Percentiles rank a stretch among this genome's conserved stretches.
These are phyloP conservation scores for Ceriops decandra DNA, from an alignment of 345 rosid species.

Conservation along the genomic window DNA sequence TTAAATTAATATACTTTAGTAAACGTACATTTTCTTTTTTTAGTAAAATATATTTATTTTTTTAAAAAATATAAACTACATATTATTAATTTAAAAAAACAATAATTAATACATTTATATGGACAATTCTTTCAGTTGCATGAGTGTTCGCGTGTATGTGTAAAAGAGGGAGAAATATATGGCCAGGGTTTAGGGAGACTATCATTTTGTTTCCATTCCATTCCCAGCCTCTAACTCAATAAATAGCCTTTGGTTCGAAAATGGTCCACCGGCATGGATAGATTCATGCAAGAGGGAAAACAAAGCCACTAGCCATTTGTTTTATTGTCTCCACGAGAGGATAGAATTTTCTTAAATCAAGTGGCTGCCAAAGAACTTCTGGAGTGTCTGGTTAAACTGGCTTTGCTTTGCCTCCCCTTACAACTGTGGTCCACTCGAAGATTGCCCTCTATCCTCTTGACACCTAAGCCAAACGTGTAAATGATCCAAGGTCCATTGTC, in stretches of 20 bases:
- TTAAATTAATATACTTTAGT: too few relatives aligned
- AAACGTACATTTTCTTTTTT: too few relatives aligned
- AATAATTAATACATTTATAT: too few relatives aligned
- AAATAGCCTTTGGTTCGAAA: slow-evolving; percentile 3
- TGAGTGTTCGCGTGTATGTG: too few relatives aligned
- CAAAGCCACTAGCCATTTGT: slow-evolving; percentile 37
- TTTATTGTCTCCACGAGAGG: slow-evolving; percentile 26
- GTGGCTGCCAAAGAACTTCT: slow-evolving; percentile 14
- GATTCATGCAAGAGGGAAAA: slow-evolving; percentile 26
- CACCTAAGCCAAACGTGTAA: slow-evolving; percentile 25
- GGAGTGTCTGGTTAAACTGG: slow-evolving; percentile 17
- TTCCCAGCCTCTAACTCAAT: not conserved
- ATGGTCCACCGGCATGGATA: slow-evolving; percentile 27
- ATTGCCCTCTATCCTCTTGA: slow-evolving; percentile 32
- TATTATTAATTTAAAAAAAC: too few relatives aligned
- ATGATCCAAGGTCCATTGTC: slow-evolving; percentile 9
- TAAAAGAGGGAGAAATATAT: not conserved
- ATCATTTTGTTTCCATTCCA: not conserved
- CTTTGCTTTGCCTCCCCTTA: slow-evolving; percentile 1
- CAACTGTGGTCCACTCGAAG: slow-evolving; percentile 22
- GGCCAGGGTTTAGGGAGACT: slow-evolving; percentile 16
- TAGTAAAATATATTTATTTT: too few relatives aligned
- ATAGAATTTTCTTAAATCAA: not conserved
- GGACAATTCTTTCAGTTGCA: not conserved
- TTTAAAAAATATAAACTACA: too few relatives aligned